Evolutionary conservation across 352 stramenopile species (phyloP).

Genomic region (Pythium aristosporum): DNA sequence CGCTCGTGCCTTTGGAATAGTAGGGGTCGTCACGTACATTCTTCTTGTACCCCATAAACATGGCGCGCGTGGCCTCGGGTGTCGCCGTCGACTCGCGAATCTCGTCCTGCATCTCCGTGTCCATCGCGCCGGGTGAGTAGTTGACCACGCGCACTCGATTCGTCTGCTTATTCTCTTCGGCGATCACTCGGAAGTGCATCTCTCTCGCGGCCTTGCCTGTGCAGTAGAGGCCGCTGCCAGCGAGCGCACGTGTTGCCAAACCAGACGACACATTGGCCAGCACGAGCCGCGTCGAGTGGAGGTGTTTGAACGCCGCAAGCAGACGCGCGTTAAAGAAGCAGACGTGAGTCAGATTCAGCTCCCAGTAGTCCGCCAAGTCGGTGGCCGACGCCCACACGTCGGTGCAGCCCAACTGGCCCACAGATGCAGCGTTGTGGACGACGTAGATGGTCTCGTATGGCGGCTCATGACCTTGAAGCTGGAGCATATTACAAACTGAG

Average conservation of each 20-base stretch:
- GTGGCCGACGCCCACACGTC: constrained; percentile 8
- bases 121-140: constrained; percentile 86
- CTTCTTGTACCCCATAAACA: constrained; percentile 12
- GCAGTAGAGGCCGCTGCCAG: constrained; percentile 53
- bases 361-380: constrained; percentile 13
- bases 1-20: too few species aligned
- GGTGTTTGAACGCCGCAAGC: not conserved
- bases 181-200: constrained; percentile 81
- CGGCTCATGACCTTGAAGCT: not conserved
- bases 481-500: too few species aligned
- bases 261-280: constrained; percentile 19
- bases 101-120: constrained; percentile 81
- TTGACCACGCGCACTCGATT: constrained; percentile 58
- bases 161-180: constrained; percentile 40
- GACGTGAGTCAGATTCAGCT: constrained; percentile 20
- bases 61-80: constrained; percentile 1
- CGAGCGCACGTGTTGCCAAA: not conserved
- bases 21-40: not conserved
- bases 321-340: constrained; percentile 19
- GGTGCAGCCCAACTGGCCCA: constrained; percentile 18
- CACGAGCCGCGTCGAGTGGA: not conserved
- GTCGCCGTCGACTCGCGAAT: constrained; percentile 44
- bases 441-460: constrained; percentile 18
- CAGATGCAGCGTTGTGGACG: constrained; percentile 14
- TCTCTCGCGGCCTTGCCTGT: constrained; percentile 82